Base-by-base conservation (phyloP, 768 basidiomycete genomes). In the Kockovaella imperatae region DNA sequence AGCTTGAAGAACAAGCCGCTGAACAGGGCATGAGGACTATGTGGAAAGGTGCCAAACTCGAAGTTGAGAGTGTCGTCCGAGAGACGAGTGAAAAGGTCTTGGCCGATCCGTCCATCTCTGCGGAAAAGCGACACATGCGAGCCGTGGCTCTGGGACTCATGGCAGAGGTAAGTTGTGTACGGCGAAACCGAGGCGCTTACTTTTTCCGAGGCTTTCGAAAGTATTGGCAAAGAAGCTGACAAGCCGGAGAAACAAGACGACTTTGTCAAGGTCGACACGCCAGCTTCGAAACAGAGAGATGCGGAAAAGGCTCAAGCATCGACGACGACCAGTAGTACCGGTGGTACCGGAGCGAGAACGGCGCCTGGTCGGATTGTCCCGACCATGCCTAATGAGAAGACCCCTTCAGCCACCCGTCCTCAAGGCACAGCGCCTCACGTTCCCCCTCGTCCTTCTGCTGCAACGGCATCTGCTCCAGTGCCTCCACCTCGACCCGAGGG, bases 41-140 rank as follows among this genome's bases (percentile, higher is more conserved):
- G 26, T 72, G 71, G 71, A 72, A 71, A 60, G 67, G 67, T 6
- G 72, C 69, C 30, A 71, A 71, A 36, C 49, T 73, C n/a, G 72
- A 73, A 50, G 70, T 73, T 17, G 70, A 71, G 44, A 59, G 57
- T 25, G 62, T 73, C 3, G 59, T 71, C 15, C 50, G 72, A 39
- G 67, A 65, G 46, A 64, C 68, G 3, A 67, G 64, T 32, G 72
- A 73, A 31, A 55, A 55, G 23, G 59, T 73, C 2, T 53, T 73
- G n/a, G 52, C 64, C 2, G 70, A 73, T 40, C 48, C 60, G 14
- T 54, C 45, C 10, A 52, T 70, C 2, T 31, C 61, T 3, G 59
- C 56, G 43, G 66, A 69, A 50, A 71, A 70, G 47, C 42, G 62
- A 18, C 51, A 59, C 40, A 40, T 73, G 48, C 46, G 72, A 15